These are phyloP conservation scores for Cutaneotrichosporon dermatis DNA, from an alignment of 1,284 basidiomycete species.

Conservation along the genomic window DNA sequence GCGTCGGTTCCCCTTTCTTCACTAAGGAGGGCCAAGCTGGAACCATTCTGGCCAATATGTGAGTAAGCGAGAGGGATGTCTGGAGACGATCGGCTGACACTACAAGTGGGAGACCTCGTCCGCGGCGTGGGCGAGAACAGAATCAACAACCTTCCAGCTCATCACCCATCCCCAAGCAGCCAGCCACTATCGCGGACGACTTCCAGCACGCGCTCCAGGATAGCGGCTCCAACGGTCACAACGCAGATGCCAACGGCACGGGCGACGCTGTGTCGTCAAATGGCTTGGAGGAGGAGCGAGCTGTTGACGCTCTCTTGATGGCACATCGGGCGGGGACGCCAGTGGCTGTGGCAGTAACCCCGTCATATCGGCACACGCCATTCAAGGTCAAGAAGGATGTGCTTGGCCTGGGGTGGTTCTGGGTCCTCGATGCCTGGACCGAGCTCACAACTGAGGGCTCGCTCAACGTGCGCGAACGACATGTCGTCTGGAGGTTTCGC, in stretches of 20 bases:
- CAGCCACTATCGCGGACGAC: neutral
- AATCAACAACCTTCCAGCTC: no score
- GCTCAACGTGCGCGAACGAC: neutral
- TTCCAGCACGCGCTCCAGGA: neutral
- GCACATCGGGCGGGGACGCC: constrained; percentile 40
- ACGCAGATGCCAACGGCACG: neutral
- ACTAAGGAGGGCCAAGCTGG: constrained; percentile 27
- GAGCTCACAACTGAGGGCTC: constrained; percentile 24
- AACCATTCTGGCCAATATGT: constrained; percentile 33
- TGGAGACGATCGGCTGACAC: no score
- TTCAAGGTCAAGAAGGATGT: constrained; percentile 38
- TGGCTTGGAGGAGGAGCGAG: neutral
- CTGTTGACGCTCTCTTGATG: constrained; percentile 35
- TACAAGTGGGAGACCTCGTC: no score
- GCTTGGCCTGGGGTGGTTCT: constrained; percentile 46
- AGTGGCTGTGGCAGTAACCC: constrained; percentile 34
- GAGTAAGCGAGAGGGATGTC: constrained; percentile 11
- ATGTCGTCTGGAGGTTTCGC: constrained; percentile 38
- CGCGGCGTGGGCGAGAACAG: no score
- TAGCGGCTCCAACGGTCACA: neutral
- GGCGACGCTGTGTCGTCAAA: neutral
- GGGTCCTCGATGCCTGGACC: constrained; percentile 46
- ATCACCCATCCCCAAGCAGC: no score
- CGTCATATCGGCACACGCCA: constrained; percentile 36
- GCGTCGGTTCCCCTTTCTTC: constrained; percentile 31